These are phyloP conservation scores for Ilyonectria mors-panacis DNA, from an alignment of 2,329 filamentous ascomycete species.

Conservation along the genomic window DNA sequence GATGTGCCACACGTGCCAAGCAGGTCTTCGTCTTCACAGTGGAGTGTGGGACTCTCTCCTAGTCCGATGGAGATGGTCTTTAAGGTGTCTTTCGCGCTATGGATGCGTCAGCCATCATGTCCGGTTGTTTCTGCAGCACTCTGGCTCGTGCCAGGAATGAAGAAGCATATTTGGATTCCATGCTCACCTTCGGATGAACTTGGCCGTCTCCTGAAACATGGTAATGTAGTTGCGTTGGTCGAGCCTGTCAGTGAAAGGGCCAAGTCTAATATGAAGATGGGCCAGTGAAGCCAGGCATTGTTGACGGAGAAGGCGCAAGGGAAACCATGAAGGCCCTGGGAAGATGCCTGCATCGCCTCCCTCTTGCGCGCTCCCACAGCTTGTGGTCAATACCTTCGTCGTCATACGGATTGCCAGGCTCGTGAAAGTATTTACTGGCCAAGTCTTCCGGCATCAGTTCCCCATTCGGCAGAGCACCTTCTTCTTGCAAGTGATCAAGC, in stretches of 20 bases:
- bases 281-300: neutral
- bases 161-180: neutral
- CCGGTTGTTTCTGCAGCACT: neutral
- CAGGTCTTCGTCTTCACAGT: slow-evolving; percentile 1
- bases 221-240: neutral
- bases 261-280: neutral
- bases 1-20: neutral
- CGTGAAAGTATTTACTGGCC: neutral
- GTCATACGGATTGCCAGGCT: neutral
- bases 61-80: slow-evolving; percentile 2
- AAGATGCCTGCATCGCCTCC: slow-evolving; percentile 2
- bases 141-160: neutral
- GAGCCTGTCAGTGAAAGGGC: neutral
- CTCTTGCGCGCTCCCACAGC: neutral
- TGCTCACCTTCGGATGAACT: slow-evolving; percentile 4
- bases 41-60: neutral
- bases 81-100: neutral
- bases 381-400: neutral
- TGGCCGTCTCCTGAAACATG: neutral
- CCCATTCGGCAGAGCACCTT: slow-evolving; percentile 10
- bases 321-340: slow-evolving; percentile 6
- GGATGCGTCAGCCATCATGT: neutral
- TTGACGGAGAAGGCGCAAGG: neutral
- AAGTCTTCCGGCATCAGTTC: neutral
- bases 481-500: slow-evolving; percentile 10